These are phyloP conservation scores for Smittium culicis DNA, from an alignment of 371 early-diverging fungal genomes.

Conservation along the genomic window DNA sequence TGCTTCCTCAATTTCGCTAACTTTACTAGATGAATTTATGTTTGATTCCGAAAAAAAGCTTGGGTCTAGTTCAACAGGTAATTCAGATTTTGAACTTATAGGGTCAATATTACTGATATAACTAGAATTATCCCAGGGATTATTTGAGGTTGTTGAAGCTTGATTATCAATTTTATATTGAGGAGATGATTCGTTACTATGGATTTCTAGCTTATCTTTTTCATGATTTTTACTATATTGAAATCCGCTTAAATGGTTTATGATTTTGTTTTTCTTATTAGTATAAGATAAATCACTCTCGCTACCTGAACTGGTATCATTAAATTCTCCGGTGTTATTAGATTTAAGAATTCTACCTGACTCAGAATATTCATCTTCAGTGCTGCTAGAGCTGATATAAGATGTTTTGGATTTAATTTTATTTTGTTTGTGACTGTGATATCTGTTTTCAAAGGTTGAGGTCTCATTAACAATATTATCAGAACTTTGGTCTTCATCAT, in stretches of 20 bases:
- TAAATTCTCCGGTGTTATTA: not conserved
- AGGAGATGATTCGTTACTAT: not conserved
- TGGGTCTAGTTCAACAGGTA: not conserved
- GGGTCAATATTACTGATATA: not conserved
- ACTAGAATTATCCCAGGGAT: not conserved
- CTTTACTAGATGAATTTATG: not conserved
- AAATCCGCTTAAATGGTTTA: not conserved
- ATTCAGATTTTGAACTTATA: not conserved
- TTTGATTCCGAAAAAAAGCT: no score
- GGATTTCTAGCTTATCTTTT: not conserved
- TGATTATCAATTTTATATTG: not conserved
- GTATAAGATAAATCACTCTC: no score
- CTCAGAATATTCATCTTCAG: not conserved
- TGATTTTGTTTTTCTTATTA: no score
- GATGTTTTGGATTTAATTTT: not conserved
- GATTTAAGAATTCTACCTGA: not conserved
- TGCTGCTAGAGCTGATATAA: not conserved
- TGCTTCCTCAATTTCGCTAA: not conserved
- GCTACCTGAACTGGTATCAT: not conserved
- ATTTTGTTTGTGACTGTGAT: not conserved
- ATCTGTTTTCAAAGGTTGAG: not conserved
- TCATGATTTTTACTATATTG: no score
- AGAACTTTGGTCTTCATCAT: not conserved
- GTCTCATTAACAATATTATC: not conserved
- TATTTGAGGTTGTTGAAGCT: not conserved